Percentiles rank a stretch among this genome's conserved stretches.
Conservation (phyloP, 108 stramenopile genomes). For the Skeletonema grethae region DNA sequence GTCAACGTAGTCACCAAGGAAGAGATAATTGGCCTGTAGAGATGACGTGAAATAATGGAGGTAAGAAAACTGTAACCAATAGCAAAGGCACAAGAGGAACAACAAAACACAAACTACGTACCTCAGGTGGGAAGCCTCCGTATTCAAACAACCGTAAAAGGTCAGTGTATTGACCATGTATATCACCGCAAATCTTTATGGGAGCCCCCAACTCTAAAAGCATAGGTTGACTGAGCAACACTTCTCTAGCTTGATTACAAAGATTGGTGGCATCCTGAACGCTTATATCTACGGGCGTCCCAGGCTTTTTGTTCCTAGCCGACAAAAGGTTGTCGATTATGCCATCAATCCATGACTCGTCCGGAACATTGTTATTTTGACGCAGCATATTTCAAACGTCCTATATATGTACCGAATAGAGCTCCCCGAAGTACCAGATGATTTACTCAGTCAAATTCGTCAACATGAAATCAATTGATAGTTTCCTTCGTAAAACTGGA, state of each 20-base stretch:
- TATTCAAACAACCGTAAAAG: conserved; percentile 97
- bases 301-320: conserved; percentile 89
- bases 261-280: conserved; percentile 82
- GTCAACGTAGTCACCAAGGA: conserved; percentile 99
- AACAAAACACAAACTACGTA: conserved; percentile 29
- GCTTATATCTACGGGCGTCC: conserved; percentile 86
- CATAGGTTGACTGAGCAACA: conserved; percentile 97
- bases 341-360: conserved; percentile 90
- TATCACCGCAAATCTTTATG: conserved; percentile 99
- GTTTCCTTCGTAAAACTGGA: background rate
- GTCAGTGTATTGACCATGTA: conserved; percentile 99
- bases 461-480: conserved; percentile 2
- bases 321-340: conserved; percentile 87
- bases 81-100: background rate
- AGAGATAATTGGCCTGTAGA: conserved; percentile 94
- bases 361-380: conserved; percentile 53
- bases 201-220: conserved; percentile 98
- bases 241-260: conserved; percentile 89
- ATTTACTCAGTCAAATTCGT: conserved; percentile 4
- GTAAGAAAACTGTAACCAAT: conserved; percentile 1
- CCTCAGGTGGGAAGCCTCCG: conserved; percentile 95
- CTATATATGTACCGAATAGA: background rate
- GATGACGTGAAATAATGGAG: background rate
- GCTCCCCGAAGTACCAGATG: background rate
- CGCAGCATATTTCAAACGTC: conserved; percentile 34